Conservation (phyloP, 1,284 basidiomycete genomes). For the Cutaneotrichosporon dermatis region DNA sequence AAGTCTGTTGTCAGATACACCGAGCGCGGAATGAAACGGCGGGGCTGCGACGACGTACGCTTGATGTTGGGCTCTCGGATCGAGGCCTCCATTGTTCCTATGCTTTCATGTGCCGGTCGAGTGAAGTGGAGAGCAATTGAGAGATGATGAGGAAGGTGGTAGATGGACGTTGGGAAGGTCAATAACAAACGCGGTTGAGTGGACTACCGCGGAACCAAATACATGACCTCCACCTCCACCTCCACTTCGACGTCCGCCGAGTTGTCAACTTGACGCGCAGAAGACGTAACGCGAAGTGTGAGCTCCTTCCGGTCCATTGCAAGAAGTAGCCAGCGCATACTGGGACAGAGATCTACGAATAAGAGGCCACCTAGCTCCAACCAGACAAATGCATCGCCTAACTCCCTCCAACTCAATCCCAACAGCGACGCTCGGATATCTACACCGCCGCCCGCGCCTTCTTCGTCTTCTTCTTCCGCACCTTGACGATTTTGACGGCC, state of each 20-base stretch:
- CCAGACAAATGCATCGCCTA: too few relatives aligned
- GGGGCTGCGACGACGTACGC: constrained; percentile 13
- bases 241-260: too few relatives aligned
- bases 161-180: too few relatives aligned
- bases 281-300: too few relatives aligned
- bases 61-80: constrained; percentile 34
- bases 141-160: not conserved
- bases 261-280: too few relatives aligned
- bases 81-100: constrained; percentile 33
- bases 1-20: constrained; percentile 52
- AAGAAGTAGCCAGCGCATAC: too few relatives aligned
- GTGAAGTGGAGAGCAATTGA: not conserved
- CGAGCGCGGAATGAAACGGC: constrained; percentile 1
- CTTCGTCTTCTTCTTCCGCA: constrained; percentile 40
- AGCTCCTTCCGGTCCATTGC: too few relatives aligned
- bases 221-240: too few relatives aligned
- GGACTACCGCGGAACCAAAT: too few relatives aligned
- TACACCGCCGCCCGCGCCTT: constrained; percentile 21
- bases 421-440: not conserved
- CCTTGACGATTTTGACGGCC: constrained; percentile 44
- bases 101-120: not conserved
- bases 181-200: too few relatives aligned
- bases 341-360: too few relatives aligned
- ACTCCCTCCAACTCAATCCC: not conserved
- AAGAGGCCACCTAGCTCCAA: not conserved